Base-by-base conservation (phyloP, 2,329 filamentous ascomycete species). In the Gliomastix tumulicola region DNA sequence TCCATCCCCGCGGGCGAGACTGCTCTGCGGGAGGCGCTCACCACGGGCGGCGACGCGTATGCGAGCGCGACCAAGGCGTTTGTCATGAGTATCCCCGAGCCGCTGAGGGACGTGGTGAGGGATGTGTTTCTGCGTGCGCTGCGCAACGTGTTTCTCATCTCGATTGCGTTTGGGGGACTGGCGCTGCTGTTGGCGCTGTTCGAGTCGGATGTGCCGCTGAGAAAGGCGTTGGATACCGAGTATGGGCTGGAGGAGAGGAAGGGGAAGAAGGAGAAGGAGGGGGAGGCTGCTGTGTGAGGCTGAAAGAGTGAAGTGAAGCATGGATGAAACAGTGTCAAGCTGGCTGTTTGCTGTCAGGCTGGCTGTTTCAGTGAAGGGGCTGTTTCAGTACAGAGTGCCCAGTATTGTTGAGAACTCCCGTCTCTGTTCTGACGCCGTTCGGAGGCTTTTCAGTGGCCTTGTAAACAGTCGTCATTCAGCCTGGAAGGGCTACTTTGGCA, bases 11-110 rank as follows among this genome's bases (percentile, higher is more conserved):
- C 56, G 9, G 41, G 50, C 16, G 42, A 48, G 17, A 38, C 41
- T 12, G 4, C 20, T 4, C 49, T 43, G 1, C 31, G 45, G 3
- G 31, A 39, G 15, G 7, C 40, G 12, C 43, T 59, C 1, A 30
- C 40, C 3, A n/a, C n/a, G n/a, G 41, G 41, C 2, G 56, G 56
- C 6, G 42, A 50, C 18, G 53, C 55, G 2, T 59, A 58, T 30
- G 42, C 43, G 15, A 46, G 44, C 4, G 50, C 52, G 1, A 54
- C 53, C 1, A 43, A 44, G 21, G 41, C 34, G 5, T 54, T 54
- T 21, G 37, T 54, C 1, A 19, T 42, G 7, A 42, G 44, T 8
- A 49, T 58, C 10, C 32, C 42, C 5, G 30, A 45, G 3, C 35
- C 30, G 0, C 21, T 46, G 7, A 40, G 42, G 17, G 31, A 31